Conservation (phyloP, 1,284 basidiomycete species). For the Calocybe gambosa region DNA sequence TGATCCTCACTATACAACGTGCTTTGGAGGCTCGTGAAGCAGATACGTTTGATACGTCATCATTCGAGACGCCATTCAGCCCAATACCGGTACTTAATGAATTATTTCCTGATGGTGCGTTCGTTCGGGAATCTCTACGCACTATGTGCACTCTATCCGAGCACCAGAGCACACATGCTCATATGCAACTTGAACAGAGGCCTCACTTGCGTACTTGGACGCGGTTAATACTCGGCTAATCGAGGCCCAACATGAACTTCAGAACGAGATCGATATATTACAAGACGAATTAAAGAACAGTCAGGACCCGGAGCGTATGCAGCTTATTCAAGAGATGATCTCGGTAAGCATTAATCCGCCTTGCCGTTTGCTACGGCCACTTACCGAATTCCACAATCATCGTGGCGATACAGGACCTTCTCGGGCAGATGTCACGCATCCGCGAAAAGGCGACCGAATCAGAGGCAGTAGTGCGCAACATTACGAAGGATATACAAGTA, state of each 20-base stretch:
- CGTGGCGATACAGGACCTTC: constrained; percentile 61
- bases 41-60: constrained; percentile 54
- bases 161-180: background rate
- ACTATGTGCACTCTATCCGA: background rate
- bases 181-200: constrained; percentile 38
- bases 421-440: constrained; percentile 91
- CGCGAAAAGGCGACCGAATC: constrained; percentile 94
- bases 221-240: constrained; percentile 55
- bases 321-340: constrained; percentile 88
- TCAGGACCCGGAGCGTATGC: constrained; percentile 83
- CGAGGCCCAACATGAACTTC: constrained; percentile 57
- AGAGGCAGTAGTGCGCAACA: constrained; percentile 91
- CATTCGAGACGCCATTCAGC: constrained; percentile 44
- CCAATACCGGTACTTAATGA: constrained; percentile 58
- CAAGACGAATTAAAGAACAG: constrained; percentile 63
- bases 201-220: constrained; percentile 59
- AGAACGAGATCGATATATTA: constrained; percentile 67
- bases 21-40: constrained; percentile 45
- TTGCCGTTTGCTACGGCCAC: no score
- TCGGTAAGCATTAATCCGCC: constrained; percentile 63
- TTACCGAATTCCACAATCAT: constrained; percentile 5
- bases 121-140: constrained; percentile 1
- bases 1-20: constrained; percentile 62
- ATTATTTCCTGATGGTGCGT: constrained; percentile 72
- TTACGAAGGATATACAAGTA: constrained; percentile 95